phyloP scores from a whole-genome alignment of 2,329 filamentous ascomycete species.

The Penicillium crustosum region DNA sequence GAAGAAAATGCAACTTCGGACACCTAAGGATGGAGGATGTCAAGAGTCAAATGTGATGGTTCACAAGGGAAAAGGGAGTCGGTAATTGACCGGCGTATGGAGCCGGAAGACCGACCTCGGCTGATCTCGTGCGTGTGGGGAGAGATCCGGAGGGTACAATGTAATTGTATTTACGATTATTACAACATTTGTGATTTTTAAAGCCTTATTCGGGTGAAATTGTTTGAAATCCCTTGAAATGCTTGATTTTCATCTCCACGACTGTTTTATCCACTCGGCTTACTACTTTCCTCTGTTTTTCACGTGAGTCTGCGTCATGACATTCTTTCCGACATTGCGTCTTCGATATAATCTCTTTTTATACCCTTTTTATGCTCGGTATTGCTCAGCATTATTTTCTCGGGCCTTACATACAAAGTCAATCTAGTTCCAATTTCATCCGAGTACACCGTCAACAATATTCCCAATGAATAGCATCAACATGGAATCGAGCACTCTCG shows the following conservation, averaged over 20 bases:
- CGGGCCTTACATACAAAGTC: neutral
- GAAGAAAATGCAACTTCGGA: neutral
- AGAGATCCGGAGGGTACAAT: neutral
- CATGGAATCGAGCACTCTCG: no score
- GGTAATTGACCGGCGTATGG: conserved; percentile 26
- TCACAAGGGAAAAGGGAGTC: conserved; percentile 10
- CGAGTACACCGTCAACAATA: neutral
- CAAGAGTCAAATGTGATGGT: conserved; percentile 7
- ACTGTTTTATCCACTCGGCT: neutral
- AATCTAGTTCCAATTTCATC: neutral
- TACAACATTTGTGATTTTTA: neutral
- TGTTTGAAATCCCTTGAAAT: neutral
- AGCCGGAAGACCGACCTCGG: conserved; percentile 25
- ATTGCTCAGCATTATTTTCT: no score
- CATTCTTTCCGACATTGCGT: neutral
- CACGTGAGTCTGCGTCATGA: neutral
- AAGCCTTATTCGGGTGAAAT: neutral
- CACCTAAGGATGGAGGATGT: neutral
- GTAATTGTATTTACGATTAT: neutral
- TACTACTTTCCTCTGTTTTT: neutral
- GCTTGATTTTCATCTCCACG: neutral
- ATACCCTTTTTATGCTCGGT: neutral
- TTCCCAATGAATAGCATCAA: neutral
- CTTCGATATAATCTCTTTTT: neutral
- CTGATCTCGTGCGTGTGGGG: conserved; percentile 14